These are phyloP conservation scores for Paspalum vaginatum DNA, from an alignment of 176 grass and related monocot species.

Conservation along the genomic window DNA sequence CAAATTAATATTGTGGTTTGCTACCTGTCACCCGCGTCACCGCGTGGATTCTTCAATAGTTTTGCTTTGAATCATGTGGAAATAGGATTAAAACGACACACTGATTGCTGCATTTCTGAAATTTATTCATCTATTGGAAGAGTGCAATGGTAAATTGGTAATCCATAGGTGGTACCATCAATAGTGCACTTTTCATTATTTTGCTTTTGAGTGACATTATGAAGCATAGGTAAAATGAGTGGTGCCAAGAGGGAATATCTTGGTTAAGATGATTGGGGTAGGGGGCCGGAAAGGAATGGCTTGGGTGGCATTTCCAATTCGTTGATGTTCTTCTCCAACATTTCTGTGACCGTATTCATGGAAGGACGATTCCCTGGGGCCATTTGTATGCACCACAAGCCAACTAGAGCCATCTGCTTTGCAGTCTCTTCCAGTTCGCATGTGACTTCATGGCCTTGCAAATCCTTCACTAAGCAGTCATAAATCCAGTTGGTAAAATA, in stretches of 20 bases:
- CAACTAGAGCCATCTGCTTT: constrained; percentile 43
- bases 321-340: constrained; percentile 47
- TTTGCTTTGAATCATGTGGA: not conserved
- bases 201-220: not conserved
- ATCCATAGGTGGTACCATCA: not conserved
- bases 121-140: not conserved
- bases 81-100: not conserved
- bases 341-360: constrained; percentile 58
- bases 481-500: constrained; percentile 65
- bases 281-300: not conserved
- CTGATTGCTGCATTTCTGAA: not conserved
- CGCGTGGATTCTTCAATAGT: too few species aligned
- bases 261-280: not conserved
- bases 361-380: constrained; percentile 41
- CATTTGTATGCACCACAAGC: constrained; percentile 60
- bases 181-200: not conserved
- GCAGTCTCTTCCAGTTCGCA: constrained; percentile 33
- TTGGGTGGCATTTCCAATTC: constrained; percentile 54
- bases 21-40: too few species aligned
- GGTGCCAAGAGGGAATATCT: not conserved
- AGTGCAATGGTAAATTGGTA: not conserved
- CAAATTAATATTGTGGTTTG: too few species aligned
- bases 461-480: constrained; percentile 36
- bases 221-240: not conserved
- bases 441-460: constrained; percentile 26